Percentiles rank a stretch among this genome's conserved stretches.
Conservation (phyloP, 1,139 yeast species). For the Nakaseomyces uthaithaninus region DNA sequence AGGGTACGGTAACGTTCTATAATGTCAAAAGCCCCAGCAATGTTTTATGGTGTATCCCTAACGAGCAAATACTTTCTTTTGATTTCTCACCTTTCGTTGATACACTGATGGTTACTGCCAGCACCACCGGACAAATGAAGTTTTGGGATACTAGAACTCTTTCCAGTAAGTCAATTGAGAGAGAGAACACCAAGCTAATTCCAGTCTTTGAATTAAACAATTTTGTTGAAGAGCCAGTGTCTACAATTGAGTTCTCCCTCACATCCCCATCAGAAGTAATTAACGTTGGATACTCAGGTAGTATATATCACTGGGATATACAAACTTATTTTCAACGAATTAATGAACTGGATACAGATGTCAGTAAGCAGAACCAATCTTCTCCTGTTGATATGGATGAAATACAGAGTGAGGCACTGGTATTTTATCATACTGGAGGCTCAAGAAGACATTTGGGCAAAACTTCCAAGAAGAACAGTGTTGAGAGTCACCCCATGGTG, state of each 20-base stretch:
- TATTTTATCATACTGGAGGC: conserved; percentile 31
- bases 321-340: conserved; percentile 16
- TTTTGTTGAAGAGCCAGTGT: conserved; percentile 23
- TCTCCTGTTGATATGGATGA: conserved; percentile 15
- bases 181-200: conserved; percentile 11
- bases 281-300: conserved; percentile 28
- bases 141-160: conserved; percentile 28
- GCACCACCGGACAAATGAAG: conserved; percentile 24
- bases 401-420: conserved; percentile 23
- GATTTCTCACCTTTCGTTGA: conserved; percentile 22
- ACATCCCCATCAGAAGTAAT: conserved; percentile 23
- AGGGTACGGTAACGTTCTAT: conserved; percentile 24
- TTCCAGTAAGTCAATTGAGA: conserved; percentile 7
- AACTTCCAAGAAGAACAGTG: conserved; percentile 20
- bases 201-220: conserved; percentile 22
- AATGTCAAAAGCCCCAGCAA: conserved; percentile 19
- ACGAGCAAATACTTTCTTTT: conserved; percentile 20
- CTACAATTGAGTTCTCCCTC: conserved; percentile 22
- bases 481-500: conserved; percentile 24
- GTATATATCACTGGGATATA: conserved; percentile 31
- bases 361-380: conserved; percentile 13
- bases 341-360: conserved; percentile 10
- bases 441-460: conserved; percentile 21
- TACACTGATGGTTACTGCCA: conserved; percentile 26
- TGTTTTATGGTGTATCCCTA: conserved; percentile 14